Evolutionary conservation across 495 filamentous ascomycete species (phyloP), one percentile per base, ranked within the genome.

Genomic region (Penicillium verhagenii): DNA sequence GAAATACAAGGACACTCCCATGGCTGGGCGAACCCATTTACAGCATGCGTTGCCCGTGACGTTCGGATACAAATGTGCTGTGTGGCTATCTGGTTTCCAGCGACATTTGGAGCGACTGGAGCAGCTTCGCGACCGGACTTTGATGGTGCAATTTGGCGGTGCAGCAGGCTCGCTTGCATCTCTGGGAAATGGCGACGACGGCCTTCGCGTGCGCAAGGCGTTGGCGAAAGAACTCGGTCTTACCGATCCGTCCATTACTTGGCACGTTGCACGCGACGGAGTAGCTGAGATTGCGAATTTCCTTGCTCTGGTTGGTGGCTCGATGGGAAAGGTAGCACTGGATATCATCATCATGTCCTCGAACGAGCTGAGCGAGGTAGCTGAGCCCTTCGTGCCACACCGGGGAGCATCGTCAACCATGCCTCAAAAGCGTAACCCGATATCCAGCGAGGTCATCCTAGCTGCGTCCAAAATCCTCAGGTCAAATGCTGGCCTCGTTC

Each of bases 341-440:
- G 77, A 80, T 55, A 42, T 80, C 1, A 78, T 78, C 18, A 64
- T 77, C 61, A 80, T 79, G 76, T 75, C 69, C 6, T 75, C 73
- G 0, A 79, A 75, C 45, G 77, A 80, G 53, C 52, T 77, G 0
- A 65, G 67, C 23, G 77, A 80, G 47, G 72, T 79, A 21, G 65
- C 70, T 4, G 77, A 80, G 40, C 76, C 77, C 1, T 80, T 78
- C 49, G 74, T 77, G 5, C 74, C 73, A 5, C 75, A 79, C 52
- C 66, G 77, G 18, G 77, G 77, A 4, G 72, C 76, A 5, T 76
- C 72, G 8, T 74, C 70, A 0, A 80, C 77, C 0, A 80, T 80
- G 77, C 77, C 76, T 14, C 77, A 80, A 57, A 80, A 79, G 61
- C 67, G 76, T 11, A 80, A 80, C 50, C 76, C 76, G 0, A 79